phyloP scores from a whole-genome alignment of 768 basidiomycete species.

The Epithele typhae region DNA sequence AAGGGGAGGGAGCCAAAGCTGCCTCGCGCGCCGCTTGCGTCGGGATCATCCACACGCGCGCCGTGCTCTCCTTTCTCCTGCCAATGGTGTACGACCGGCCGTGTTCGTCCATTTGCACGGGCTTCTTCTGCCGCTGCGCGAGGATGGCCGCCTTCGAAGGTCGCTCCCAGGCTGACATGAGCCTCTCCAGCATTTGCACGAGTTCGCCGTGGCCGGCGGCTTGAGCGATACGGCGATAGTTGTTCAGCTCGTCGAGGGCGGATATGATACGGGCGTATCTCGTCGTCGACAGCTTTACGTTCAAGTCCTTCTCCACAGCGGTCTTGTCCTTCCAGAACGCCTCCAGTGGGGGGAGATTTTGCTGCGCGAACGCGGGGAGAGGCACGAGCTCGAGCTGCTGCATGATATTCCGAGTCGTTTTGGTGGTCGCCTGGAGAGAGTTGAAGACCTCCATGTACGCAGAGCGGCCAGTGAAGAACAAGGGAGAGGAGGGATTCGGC shows the following conservation, averaged over 20 bases:
- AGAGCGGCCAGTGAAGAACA: conserved; percentile 81
- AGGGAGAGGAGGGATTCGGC: conserved; percentile 57
- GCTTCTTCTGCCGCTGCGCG: conserved; percentile 48
- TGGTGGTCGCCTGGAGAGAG: conserved; percentile 60
- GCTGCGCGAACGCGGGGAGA: conserved; percentile 66
- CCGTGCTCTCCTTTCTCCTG: conserved; percentile 83
- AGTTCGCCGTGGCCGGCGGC: conserved; percentile 58
- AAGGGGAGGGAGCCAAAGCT: not conserved
- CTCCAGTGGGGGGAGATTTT: conserved; percentile 50
- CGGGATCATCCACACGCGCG: conserved; percentile 91
- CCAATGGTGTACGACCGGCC: conserved; percentile 89
- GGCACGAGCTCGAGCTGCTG: conserved; percentile 68
- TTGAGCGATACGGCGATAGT: conserved; percentile 54
- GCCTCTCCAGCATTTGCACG: conserved; percentile 41
- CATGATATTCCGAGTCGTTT: conserved; percentile 53
- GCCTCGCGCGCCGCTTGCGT: conserved; percentile 29
- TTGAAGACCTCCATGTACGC: conserved; percentile 70
- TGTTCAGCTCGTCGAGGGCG: conserved; percentile 63
- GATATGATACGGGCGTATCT: conserved; percentile 63
- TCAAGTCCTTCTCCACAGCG: conserved; percentile 55
- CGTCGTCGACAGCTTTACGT: conserved; percentile 57
- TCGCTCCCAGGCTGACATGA: conserved; percentile 63
- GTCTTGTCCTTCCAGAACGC: conserved; percentile 66
- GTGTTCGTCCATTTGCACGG: conserved; percentile 59
- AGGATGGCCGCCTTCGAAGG: conserved; percentile 49